A percentile compares a stretch with the other conserved stretches of the same genome.
These are phyloP conservation scores for Sanguinoderma infundibulare DNA, from an alignment of 1,284 basidiomycete genomes.

Conservation along the genomic window DNA sequence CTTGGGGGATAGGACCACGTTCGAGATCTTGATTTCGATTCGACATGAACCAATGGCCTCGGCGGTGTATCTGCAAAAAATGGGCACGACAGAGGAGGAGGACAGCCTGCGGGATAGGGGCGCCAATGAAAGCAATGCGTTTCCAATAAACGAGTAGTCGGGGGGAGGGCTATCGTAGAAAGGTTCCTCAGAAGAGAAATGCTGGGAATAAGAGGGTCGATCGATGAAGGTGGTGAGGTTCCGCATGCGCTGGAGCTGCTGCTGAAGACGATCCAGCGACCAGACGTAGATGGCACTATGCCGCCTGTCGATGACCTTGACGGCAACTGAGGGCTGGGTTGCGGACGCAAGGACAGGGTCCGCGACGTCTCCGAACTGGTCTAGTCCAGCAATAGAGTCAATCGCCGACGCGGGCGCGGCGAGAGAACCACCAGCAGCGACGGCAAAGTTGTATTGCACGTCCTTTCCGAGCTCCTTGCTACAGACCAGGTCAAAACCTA, in stretches of 20 bases:
- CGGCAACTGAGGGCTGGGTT: constrained; percentile 83
- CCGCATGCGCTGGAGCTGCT: constrained; percentile 92
- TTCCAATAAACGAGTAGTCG: constrained; percentile 91
- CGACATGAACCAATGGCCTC: constrained; percentile 94
- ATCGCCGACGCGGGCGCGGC: constrained; percentile 83
- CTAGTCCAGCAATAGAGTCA: constrained; percentile 86
- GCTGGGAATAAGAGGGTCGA: constrained; percentile 89
- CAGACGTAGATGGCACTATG: constrained; percentile 89
- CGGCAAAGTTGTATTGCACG: constrained; percentile 91
- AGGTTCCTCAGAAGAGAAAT: constrained; percentile 92
- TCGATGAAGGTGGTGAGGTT: constrained; percentile 93
- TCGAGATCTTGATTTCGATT: constrained; percentile 80
- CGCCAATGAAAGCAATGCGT: constrained; percentile 82
- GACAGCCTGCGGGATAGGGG: constrained; percentile 83
- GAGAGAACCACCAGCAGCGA: constrained; percentile 83
- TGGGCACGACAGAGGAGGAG: constrained; percentile 76
- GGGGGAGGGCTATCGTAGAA: constrained; percentile 90
- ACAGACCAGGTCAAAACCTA: constrained; percentile 21
- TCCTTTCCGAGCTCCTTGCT: constrained; percentile 87
- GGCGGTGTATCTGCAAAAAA: constrained; percentile 90
- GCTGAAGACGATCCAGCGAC: constrained; percentile 88
- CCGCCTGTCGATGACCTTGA: constrained; percentile 90
- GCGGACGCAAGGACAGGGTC: constrained; percentile 73
- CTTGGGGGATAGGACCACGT: constrained; percentile 64
- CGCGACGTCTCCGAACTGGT: constrained; percentile 92